phyloP scores from a whole-genome alignment of 768 basidiomycete species.

The Exidia glandulosa region DNA sequence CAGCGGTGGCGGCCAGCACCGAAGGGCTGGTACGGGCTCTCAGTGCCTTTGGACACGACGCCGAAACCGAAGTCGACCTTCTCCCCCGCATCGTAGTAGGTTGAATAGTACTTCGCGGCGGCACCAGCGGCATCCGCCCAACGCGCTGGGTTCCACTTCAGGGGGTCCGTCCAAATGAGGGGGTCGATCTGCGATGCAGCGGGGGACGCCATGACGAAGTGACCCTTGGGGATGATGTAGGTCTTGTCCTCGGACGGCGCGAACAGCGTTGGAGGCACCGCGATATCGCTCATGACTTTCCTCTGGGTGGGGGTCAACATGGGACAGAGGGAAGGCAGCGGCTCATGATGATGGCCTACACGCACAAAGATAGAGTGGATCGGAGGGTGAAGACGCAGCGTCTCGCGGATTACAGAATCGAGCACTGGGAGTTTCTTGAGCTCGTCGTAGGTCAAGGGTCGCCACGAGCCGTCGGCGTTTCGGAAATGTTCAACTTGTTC shows the following conservation, averaged over 20 bases:
- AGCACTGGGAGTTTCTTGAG: constrained; percentile 72
- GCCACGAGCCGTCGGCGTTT: constrained; percentile 58
- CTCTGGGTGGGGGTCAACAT: constrained; percentile 34
- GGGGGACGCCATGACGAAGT: constrained; percentile 84
- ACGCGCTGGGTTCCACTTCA: constrained; percentile 65
- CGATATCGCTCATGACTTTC: constrained; percentile 75
- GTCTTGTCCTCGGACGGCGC: constrained; percentile 61
- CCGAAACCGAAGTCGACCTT: constrained; percentile 97
- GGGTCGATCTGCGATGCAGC: constrained; percentile 84
- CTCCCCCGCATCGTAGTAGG: constrained; percentile 65
- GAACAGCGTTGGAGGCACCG: constrained; percentile 69
- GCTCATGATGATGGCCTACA: no score
- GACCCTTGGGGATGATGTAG: constrained; percentile 82
- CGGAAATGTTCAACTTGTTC: constrained; percentile 82
- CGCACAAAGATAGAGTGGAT: constrained; percentile 75
- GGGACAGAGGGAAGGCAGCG: background rate
- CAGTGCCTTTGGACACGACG: constrained; percentile 89
- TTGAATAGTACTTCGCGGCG: constrained; percentile 46
- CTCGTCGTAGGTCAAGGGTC: constrained; percentile 76
- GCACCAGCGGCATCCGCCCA: constrained; percentile 91
- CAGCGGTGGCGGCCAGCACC: constrained; percentile 94
- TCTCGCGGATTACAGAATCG: constrained; percentile 87
- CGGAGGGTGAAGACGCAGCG: constrained; percentile 85
- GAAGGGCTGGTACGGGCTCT: constrained; percentile 94
- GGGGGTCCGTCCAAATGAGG: constrained; percentile 61